A percentile compares a stretch with the other conserved stretches of the same genome.
Conservation (phyloP, 257 asterid genomes). For the Leptodermis oblonga region DNA sequence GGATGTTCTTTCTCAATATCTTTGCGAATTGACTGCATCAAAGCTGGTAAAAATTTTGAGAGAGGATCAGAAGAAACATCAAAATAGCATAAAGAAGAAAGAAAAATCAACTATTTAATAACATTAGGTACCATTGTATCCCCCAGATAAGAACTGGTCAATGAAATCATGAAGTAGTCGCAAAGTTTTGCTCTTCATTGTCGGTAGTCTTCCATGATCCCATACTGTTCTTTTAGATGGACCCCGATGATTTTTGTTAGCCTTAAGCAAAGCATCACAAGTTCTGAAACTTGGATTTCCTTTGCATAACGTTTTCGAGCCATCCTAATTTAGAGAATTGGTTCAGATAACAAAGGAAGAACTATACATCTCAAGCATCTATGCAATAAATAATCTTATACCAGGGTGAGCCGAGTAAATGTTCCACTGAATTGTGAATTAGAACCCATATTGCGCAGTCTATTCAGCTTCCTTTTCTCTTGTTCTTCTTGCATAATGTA, state of each 20-base stretch:
- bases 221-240: conserved; percentile 60
- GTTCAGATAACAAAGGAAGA: conserved; percentile 12
- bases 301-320: conserved; percentile 74
- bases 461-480: conserved; percentile 54
- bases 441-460: conserved; percentile 51
- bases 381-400: conserved; percentile 28
- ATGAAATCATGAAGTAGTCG: conserved; percentile 56
- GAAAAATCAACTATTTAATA: conserved; percentile 13
- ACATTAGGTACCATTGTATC: conserved; percentile 66
- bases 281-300: conserved; percentile 82
- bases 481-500: conserved; percentile 72
- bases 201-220: conserved; percentile 65
- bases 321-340: conserved; percentile 58
- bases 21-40: conserved; percentile 82
- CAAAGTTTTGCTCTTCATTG: conserved; percentile 50
- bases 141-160: conserved; percentile 73
- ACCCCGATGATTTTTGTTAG: conserved; percentile 62
- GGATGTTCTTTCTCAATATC: conserved; percentile 82
- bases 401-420: conserved; percentile 78
- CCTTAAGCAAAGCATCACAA: conserved; percentile 53
- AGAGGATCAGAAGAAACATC: conserved; percentile 23
- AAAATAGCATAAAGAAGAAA: conserved; percentile 14
- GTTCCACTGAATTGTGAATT: conserved; percentile 79
- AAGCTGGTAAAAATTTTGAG: conserved; percentile 37
- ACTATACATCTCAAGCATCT: conserved; percentile 9